phyloP scores from a whole-genome alignment of 805 yeast genomes.

The Wickerhamiella siamensis region DNA sequence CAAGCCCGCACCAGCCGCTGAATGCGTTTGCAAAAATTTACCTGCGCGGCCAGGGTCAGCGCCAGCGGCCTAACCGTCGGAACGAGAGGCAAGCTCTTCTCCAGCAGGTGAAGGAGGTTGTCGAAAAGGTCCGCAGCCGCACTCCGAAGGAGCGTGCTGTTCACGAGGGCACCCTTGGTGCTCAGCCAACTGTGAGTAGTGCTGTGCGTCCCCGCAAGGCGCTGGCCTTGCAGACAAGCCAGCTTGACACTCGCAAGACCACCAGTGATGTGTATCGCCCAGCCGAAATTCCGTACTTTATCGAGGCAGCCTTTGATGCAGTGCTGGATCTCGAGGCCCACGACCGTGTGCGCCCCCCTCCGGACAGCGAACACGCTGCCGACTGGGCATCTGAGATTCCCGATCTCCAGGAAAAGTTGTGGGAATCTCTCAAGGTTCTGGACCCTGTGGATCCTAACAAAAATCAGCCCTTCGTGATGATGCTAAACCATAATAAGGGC shows the following conservation, averaged over 20 bases:
- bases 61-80: conserved; percentile 61
- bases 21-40: conserved; percentile 87
- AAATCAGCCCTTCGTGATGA: conserved; percentile 65
- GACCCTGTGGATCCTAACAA: conserved; percentile 15
- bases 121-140: conserved; percentile 70
- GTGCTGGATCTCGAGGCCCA: conserved; percentile 67
- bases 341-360: conserved; percentile 41
- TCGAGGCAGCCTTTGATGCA: conserved; percentile 67
- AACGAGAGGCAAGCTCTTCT: conserved; percentile 62
- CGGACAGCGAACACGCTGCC: conserved; percentile 18
- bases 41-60: conserved; percentile 44
- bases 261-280: conserved; percentile 19
- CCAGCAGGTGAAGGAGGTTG: conserved; percentile 93
- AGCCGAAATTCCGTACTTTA: conserved; percentile 45
- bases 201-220: conserved; percentile 21
- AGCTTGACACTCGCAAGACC: conserved; percentile 25
- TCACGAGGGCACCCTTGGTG: conserved; percentile 75
- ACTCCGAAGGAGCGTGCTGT: conserved; percentile 57
- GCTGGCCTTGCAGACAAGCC: conserved; percentile 23
- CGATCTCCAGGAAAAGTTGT: conserved; percentile 31
- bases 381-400: conserved; percentile 25
- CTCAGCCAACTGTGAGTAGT: conserved; percentile 7
- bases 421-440: conserved; percentile 60
- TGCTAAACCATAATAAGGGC: conserved; percentile 73
- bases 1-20: conserved; percentile 40